phyloP scores from a whole-genome alignment of 768 basidiomycete genomes.

The Suillus placidus region DNA sequence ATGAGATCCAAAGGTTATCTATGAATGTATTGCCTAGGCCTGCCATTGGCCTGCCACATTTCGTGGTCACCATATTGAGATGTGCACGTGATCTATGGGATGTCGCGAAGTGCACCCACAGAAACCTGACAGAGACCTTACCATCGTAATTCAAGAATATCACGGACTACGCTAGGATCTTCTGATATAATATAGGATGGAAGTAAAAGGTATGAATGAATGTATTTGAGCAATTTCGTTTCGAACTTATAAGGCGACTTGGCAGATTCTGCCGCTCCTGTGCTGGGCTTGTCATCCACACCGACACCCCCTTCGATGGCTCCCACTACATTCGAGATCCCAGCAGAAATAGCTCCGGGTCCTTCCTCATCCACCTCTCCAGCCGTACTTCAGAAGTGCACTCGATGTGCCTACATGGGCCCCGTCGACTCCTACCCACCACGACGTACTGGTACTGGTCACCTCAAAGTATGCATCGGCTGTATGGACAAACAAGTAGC shows the following conservation, averaged over 20 bases:
- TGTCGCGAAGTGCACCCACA: slow-evolving; percentile 4
- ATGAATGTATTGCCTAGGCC: neutral
- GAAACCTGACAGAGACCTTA: slow-evolving; percentile 3
- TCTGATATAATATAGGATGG: slow-evolving; percentile 2
- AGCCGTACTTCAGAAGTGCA: slow-evolving; percentile 31
- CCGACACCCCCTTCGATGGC: slow-evolving; percentile 13
- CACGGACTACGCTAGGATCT: neutral
- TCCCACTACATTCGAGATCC: slow-evolving; percentile 26
- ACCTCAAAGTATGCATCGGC: slow-evolving; percentile 35
- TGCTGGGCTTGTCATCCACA: slow-evolving; percentile 19
- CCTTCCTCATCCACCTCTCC: slow-evolving; percentile 12
- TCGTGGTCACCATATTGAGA: neutral
- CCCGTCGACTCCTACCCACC: slow-evolving; percentile 31
- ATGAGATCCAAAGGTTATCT: slow-evolving; percentile 30
- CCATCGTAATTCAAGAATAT: slow-evolving; percentile 5
- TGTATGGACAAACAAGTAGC: slow-evolving; percentile 40
- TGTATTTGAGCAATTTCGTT: neutral
- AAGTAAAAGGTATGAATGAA: slow-evolving; percentile 6
- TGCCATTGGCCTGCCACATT: no score
- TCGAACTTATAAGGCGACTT: slow-evolving; percentile 1
- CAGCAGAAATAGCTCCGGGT: slow-evolving; percentile 15
- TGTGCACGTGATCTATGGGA: slow-evolving; percentile 1
- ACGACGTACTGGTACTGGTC: slow-evolving; percentile 32
- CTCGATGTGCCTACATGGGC: slow-evolving; percentile 34
- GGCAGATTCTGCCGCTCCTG: slow-evolving; percentile 15